These are phyloP conservation scores for Nakazawaea peltata DNA, from an alignment of 805 yeast genomes.

Conservation along the genomic window DNA sequence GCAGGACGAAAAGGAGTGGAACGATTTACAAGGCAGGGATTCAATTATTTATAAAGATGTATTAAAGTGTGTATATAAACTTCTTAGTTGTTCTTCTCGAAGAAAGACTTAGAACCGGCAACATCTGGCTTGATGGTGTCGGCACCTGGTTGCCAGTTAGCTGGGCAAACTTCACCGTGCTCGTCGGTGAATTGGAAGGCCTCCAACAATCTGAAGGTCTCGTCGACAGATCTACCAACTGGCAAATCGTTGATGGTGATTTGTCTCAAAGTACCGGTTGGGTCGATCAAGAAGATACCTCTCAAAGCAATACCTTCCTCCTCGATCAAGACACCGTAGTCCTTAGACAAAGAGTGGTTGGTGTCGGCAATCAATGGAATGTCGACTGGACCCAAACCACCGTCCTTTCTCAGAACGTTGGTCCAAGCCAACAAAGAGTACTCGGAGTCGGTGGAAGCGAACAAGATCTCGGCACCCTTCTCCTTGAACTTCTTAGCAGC, in stretches of 20 bases:
- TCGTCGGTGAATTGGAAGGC: conserved; percentile 99
- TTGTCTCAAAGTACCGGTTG: conserved; percentile 91
- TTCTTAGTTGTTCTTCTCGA: conserved; percentile 47
- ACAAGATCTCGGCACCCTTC: conserved; percentile 80
- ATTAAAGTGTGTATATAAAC: not conserved
- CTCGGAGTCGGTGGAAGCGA: conserved; percentile 98
- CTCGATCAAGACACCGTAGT: conserved; percentile 95
- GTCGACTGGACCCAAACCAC: conserved; percentile 94
- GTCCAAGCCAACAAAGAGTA: conserved; percentile 98
- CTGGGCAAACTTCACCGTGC: conserved; percentile 99
- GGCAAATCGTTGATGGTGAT: conserved; percentile 97
- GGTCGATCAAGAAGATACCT: conserved; percentile 98
- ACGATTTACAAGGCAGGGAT: too few relatives aligned
- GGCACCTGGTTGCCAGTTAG: conserved; percentile 96
- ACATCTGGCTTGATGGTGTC: conserved; percentile 87
- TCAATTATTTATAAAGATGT: too few relatives aligned
- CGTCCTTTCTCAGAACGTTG: conserved; percentile 90
- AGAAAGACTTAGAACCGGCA: conserved; percentile 72
- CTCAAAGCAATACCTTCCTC: conserved; percentile 96
- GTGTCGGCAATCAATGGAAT: conserved; percentile 95
- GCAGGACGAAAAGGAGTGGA: too few relatives aligned
- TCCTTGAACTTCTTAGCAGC: conserved; percentile 86
- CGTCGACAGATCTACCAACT: conserved; percentile 98
- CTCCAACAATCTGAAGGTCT: conserved; percentile 93
- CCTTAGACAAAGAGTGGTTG: conserved; percentile 89